These are phyloP conservation scores for Didymella pomorum DNA, from an alignment of 2,329 filamentous ascomycete genomes.

Conservation along the genomic window DNA sequence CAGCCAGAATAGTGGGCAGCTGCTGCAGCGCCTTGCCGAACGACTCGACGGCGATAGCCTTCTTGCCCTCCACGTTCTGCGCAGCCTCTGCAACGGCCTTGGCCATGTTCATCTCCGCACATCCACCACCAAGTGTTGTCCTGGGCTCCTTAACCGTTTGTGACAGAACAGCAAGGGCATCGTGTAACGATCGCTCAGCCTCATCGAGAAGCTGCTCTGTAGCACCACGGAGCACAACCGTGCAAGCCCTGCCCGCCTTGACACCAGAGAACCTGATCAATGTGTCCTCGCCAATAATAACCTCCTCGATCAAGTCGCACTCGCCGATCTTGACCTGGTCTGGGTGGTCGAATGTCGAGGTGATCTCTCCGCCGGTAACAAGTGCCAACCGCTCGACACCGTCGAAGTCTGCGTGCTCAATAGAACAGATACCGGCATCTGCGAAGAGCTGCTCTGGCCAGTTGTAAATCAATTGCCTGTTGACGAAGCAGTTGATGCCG, in stretches of 20 bases:
- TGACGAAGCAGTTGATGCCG: constrained; percentile 99
- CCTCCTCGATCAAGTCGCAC: constrained; percentile 95
- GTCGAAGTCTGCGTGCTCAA: constrained; percentile 98
- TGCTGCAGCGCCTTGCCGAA: constrained; percentile 91
- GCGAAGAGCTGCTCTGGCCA: constrained; percentile 99
- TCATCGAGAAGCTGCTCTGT: constrained; percentile 97
- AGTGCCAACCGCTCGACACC: constrained; percentile 94
- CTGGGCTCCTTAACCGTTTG: constrained; percentile 95
- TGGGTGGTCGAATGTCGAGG: constrained; percentile 97
- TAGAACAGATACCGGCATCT: constrained; percentile 96
- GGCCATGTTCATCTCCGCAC: constrained; percentile 98
- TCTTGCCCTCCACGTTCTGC: constrained; percentile 95
- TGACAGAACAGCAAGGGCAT: constrained; percentile 93
- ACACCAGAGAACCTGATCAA: constrained; percentile 98
- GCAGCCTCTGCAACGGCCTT: constrained; percentile 95
- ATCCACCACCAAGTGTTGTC: constrained; percentile 93
- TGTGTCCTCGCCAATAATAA: constrained; percentile 98
- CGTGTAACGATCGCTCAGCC: constrained; percentile 93
- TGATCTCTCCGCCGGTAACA: constrained; percentile 96
- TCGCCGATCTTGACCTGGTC: constrained; percentile 96
- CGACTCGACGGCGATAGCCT: constrained; percentile 88
- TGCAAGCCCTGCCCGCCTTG: constrained; percentile 92
- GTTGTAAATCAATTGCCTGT: constrained; percentile 99
- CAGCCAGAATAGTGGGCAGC: constrained; percentile 93
- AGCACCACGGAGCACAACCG: constrained; percentile 92